Percentiles rank a stretch among this genome's conserved stretches.
Conservation (phyloP, 1,284 basidiomycete genomes). For the Wallemia ichthyophaga region DNA sequence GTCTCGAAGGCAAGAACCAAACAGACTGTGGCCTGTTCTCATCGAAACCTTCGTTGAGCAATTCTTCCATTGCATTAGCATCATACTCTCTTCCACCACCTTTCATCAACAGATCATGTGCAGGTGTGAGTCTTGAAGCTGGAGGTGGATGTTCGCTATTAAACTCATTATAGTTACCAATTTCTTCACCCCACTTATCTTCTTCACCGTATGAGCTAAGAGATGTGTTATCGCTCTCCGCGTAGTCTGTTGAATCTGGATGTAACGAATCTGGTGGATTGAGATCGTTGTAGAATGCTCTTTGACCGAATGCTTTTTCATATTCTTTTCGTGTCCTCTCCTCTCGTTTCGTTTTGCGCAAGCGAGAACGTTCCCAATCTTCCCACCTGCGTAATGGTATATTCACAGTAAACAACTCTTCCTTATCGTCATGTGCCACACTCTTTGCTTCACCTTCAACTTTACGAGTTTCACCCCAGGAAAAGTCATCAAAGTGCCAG, state of each 20-base stretch:
- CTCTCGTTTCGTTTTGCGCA: constrained; percentile 69
- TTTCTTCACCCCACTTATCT: background rate
- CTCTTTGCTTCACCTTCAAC: constrained; percentile 58
- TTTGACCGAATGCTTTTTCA: constrained; percentile 17
- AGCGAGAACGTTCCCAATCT: constrained; percentile 91
- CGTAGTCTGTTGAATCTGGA: background rate
- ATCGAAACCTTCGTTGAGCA: background rate
- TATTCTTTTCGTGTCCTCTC: constrained; percentile 52
- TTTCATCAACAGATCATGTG: background rate
- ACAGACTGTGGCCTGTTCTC: background rate
- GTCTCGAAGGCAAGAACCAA: background rate
- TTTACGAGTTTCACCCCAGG: constrained; percentile 96
- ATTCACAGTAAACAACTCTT: constrained; percentile 23
- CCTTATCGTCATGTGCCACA: constrained; percentile 39
- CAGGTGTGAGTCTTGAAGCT: background rate
- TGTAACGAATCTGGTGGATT: background rate
- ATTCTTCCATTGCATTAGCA: background rate
- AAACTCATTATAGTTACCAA: background rate
- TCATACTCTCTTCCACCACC: background rate
- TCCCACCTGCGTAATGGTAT: constrained; percentile 89
- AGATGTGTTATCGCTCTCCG: background rate
- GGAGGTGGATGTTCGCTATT: background rate
- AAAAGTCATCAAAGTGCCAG: constrained; percentile 99
- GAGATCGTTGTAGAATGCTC: background rate
- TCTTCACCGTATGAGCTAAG: background rate